Conservation (phyloP, 805 yeast genomes). For the Saccharomycopsis microspora region DNA sequence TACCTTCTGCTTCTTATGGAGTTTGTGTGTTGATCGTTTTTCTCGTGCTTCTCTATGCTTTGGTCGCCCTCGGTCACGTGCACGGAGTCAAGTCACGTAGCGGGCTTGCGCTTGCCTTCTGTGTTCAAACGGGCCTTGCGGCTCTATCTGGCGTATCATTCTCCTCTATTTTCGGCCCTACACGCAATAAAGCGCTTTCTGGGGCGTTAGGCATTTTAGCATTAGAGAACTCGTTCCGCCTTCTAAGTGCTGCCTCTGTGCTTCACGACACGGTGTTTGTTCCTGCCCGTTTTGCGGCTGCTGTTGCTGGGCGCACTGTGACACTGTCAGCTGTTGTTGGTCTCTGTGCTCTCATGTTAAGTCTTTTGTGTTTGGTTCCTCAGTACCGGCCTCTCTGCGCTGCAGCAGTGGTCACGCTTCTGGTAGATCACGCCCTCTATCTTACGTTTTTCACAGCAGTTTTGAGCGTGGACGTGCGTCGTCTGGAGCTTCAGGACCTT, state of each 20-base stretch:
- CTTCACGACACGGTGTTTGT: slow-evolving; percentile 27
- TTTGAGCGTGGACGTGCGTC: slow-evolving; percentile 52
- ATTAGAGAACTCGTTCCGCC: slow-evolving; percentile 36
- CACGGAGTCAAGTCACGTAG: slow-evolving; percentile 33
- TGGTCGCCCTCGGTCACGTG: slow-evolving; percentile 29
- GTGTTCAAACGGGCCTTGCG: slow-evolving; percentile 29
- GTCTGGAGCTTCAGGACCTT: slow-evolving; percentile 31
- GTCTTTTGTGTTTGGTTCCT: slow-evolving; percentile 24
- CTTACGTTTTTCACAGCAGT: slow-evolving; percentile 55
- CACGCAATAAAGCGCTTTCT: too few species aligned
- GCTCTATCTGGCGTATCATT: too few species aligned
- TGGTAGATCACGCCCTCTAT: slow-evolving; percentile 50
- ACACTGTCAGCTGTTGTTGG: slow-evolving; percentile 27
- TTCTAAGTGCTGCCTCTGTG: slow-evolving; percentile 28
- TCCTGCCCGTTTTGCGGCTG: slow-evolving; percentile 26
- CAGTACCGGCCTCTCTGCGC: slow-evolving; percentile 29
- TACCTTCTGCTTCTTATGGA: too few species aligned
- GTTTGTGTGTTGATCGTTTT: too few species aligned
- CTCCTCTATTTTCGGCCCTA: too few species aligned
- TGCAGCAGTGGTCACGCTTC: slow-evolving; percentile 36
- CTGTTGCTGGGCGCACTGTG: slow-evolving; percentile 27
- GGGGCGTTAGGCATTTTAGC: slow-evolving; percentile 27
- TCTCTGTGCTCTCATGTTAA: slow-evolving; percentile 8
- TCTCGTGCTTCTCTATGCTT: slow-evolving; percentile 20
- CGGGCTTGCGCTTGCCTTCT: slow-evolving; percentile 34